Percentiles rank a stretch among this genome's conserved stretches.
phyloP scores from a whole-genome alignment of 768 basidiomycete species.

The Kwoniella heveanensis region DNA sequence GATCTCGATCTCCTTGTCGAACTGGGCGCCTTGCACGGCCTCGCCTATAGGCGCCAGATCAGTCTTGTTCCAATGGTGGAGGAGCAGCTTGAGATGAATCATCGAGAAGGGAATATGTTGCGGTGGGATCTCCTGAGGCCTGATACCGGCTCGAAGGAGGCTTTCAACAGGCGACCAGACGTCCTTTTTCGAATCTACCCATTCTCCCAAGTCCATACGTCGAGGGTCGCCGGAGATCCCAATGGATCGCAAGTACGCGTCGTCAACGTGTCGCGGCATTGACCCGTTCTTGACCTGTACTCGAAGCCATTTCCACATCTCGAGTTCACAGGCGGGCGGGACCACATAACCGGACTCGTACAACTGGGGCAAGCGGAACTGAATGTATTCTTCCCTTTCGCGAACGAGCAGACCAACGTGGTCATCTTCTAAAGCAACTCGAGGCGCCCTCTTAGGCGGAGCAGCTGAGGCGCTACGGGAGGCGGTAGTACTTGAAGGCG shows the following conservation, averaged over 20 bases:
- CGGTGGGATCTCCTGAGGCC: conserved; percentile 25
- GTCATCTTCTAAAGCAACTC: neutral
- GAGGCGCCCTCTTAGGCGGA: neutral
- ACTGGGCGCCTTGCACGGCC: neutral
- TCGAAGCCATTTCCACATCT: conserved; percentile 27
- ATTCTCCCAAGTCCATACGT: conserved; percentile 21
- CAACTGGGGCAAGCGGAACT: conserved; percentile 4
- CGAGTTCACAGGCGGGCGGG: conserved; percentile 12
- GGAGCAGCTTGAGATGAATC: conserved; percentile 2
- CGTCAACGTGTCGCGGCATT: conserved; percentile 24
- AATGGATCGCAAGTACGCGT: conserved; percentile 25
- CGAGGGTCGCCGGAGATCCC: conserved; percentile 25
- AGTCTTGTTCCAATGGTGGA: conserved; percentile 1
- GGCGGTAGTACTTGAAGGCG: neutral
- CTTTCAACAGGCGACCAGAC: conserved; percentile 33
- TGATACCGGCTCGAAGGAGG: conserved; percentile 34
- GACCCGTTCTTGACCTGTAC: conserved; percentile 15
- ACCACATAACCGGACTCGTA: conserved; percentile 16
- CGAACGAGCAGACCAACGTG: conserved; percentile 35
- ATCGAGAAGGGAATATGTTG: conserved; percentile 38
- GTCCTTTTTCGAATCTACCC: conserved; percentile 13
- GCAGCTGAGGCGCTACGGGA: neutral
- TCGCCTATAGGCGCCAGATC: neutral
- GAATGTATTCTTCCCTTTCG: conserved; percentile 32
- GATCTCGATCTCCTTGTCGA: conserved; percentile 7